A percentile compares a stretch with the other conserved stretches of the same genome.
These are phyloP conservation scores for Clitocybe nebularis DNA, from an alignment of 1,284 basidiomycete genomes.

Conservation along the genomic window DNA sequence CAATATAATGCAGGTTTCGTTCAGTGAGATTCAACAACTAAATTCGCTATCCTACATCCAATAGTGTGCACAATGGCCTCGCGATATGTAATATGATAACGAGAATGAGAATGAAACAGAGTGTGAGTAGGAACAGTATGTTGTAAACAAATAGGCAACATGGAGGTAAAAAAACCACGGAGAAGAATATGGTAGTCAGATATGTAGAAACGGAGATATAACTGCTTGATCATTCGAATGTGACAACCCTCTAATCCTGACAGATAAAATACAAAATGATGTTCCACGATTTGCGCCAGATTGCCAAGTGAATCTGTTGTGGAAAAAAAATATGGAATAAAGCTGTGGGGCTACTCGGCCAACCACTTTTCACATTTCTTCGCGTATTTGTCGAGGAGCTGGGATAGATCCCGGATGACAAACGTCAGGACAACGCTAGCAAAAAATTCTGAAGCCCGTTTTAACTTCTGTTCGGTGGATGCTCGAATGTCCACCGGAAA, in stretches of 20 bases:
- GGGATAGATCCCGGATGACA: conserved; percentile 81
- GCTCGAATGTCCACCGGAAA: conserved; percentile 62
- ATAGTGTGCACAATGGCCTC: background rate
- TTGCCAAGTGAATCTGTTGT: conserved; percentile 9
- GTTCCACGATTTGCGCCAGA: conserved; percentile 11
- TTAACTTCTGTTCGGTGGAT: conserved; percentile 73
- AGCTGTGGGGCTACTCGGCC: conserved; percentile 49
- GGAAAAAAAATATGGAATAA: background rate
- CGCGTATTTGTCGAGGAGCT: conserved; percentile 87
- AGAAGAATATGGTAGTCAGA: conserved; percentile 12
- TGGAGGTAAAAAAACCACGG: conserved; percentile 11
- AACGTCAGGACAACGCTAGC: conserved; percentile 87
- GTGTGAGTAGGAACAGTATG: background rate
- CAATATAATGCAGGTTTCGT: too few relatives aligned
- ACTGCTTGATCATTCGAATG: conserved; percentile 1
- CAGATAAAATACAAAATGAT: conserved; percentile 16
- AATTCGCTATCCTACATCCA: background rate
- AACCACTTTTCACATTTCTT: conserved; percentile 90
- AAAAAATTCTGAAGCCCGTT: conserved; percentile 86
- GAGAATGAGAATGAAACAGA: background rate
- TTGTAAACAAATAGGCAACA: conserved; percentile 8
- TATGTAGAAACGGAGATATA: conserved; percentile 7
- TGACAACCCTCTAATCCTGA: conserved; percentile 3
- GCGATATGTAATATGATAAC: background rate
- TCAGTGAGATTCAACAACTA: too few relatives aligned